A percentile compares a stretch with the other conserved stretches of the same genome.
Evolutionary conservation across 352 stramenopile genomes (phyloP).

Genomic region (Peronospora tabacina): DNA sequence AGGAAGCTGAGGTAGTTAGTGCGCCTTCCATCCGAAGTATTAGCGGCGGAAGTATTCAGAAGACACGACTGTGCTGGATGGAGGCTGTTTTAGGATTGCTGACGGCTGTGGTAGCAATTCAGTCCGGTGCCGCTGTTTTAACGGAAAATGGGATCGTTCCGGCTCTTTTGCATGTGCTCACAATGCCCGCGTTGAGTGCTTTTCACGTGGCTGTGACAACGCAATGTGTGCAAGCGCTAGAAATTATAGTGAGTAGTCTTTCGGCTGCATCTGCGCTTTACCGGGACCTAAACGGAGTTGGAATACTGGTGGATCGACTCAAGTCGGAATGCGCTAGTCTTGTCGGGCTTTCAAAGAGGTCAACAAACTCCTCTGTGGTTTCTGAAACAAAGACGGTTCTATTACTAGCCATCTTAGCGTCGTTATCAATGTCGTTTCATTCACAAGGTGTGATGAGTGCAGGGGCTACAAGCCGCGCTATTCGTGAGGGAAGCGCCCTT

Average conservation of each 20-base stretch:
- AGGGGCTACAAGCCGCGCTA: conserved; percentile 76
- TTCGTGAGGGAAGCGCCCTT: conserved; percentile 81
- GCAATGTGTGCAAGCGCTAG: conserved; percentile 71
- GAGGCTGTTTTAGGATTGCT: conserved; percentile 71
- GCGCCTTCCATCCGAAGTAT: conserved; percentile 46
- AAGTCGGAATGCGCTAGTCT: conserved; percentile 47
- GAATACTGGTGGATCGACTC: conserved; percentile 75
- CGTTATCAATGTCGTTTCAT: conserved; percentile 81
- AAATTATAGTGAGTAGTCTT: conserved; percentile 77
- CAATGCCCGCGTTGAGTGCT: conserved; percentile 39
- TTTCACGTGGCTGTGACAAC: conserved; percentile 71
- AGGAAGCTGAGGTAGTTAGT: conserved; percentile 57
- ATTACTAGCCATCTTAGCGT: conserved; percentile 59
- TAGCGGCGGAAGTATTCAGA: conserved; percentile 23
- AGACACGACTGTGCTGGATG: conserved; percentile 67
- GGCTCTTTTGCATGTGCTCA: conserved; percentile 69
- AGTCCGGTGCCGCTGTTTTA: conserved; percentile 61
- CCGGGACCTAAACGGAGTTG: conserved; percentile 76
- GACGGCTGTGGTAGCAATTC: conserved; percentile 65
- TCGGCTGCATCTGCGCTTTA: conserved; percentile 62
- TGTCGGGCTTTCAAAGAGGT: conserved; percentile 4
- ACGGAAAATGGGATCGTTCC: conserved; percentile 83
- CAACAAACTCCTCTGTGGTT: conserved; percentile 11
- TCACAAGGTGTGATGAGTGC: conserved; percentile 85
- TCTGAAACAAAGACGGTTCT: conserved; percentile 59